phyloP scores from a whole-genome alignment of 345 rosid genomes.

The Euphorbia pulcherrima region DNA sequence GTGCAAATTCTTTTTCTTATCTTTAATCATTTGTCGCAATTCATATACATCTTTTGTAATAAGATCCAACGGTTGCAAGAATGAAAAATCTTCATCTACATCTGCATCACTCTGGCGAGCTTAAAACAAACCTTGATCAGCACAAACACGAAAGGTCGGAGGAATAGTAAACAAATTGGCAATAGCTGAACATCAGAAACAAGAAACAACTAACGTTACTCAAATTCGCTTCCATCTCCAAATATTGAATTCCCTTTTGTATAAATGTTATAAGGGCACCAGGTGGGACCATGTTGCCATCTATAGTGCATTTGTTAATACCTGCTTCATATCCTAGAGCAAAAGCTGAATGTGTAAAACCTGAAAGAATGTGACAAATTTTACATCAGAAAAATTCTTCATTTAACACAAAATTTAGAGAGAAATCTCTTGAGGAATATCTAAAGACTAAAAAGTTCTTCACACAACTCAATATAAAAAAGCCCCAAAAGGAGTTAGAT shows the following conservation, averaged over 20 bases:
- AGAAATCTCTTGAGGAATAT: neutral
- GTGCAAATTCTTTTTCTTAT: slow-evolving; percentile 57
- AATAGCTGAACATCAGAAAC: neutral
- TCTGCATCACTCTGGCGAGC: slow-evolving; percentile 69
- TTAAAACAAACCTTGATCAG: slow-evolving; percentile 37
- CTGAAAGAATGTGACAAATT: slow-evolving; percentile 34
- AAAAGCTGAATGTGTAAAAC: slow-evolving; percentile 84
- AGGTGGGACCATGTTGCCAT: slow-evolving; percentile 93
- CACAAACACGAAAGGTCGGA: slow-evolving; percentile 13
- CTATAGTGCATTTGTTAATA: slow-evolving; percentile 76
- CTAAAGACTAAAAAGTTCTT: neutral
- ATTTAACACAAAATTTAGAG: neutral
- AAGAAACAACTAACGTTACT: slow-evolving; percentile 49
- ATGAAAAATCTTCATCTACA: slow-evolving; percentile 90
- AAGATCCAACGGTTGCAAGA: slow-evolving; percentile 93
- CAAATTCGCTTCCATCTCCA: slow-evolving; percentile 98
- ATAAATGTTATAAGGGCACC: slow-evolving; percentile 86
- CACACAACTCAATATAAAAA: neutral
- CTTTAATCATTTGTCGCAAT: slow-evolving; percentile 69
- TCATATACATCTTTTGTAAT: slow-evolving; percentile 84
- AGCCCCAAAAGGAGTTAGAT: neutral
- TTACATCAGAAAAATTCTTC: neutral
- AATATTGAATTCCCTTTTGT: slow-evolving; percentile 88
- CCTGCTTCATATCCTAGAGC: slow-evolving; percentile 91
- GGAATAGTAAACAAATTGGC: slow-evolving; percentile 1